These are phyloP conservation scores for Cyathus striatus DNA, from an alignment of 768 basidiomycete species.

Conservation along the genomic window DNA sequence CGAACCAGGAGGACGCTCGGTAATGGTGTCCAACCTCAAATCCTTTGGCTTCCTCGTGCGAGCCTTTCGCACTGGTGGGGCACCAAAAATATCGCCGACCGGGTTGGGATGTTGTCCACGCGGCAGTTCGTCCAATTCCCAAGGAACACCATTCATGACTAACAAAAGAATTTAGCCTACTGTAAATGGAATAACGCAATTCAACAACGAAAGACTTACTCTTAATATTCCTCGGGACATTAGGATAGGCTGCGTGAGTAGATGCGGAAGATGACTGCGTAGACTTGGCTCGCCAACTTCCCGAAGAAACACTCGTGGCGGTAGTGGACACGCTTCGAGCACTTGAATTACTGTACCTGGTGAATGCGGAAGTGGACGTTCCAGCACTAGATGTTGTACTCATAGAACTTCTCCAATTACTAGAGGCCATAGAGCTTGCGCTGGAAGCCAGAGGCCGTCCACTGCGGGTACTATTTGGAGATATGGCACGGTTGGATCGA, in stretches of 20 bases:
- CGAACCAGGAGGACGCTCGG: slow-evolving; percentile 49
- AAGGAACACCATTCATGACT: slow-evolving; percentile 79
- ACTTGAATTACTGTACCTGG: slow-evolving; percentile 75
- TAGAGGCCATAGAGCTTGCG: slow-evolving; percentile 57
- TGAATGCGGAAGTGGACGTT: slow-evolving; percentile 69
- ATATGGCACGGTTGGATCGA: slow-evolving; percentile 38
- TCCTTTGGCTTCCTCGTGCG: slow-evolving; percentile 68
- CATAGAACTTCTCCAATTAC: slow-evolving; percentile 78
- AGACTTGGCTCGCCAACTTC: slow-evolving; percentile 63
- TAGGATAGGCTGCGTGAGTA: slow-evolving; percentile 21
- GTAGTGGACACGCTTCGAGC: slow-evolving; percentile 70
- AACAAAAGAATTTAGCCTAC: slow-evolving; percentile 7
- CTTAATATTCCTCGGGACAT: slow-evolving; percentile 73
- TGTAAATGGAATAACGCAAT: slow-evolving; percentile 5
- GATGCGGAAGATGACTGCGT: slow-evolving; percentile 29
- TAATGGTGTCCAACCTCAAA: slow-evolving; percentile 68
- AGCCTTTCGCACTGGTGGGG: slow-evolving; percentile 56
- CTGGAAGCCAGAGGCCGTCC: slow-evolving; percentile 49
- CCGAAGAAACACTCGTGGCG: slow-evolving; percentile 73
- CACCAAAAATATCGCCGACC: slow-evolving; percentile 57
- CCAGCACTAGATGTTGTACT: slow-evolving; percentile 65
- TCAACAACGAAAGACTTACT: slow-evolving; percentile 40
- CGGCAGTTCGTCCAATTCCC: slow-evolving; percentile 67
- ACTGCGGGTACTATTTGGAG: slow-evolving; percentile 58
- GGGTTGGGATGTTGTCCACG: slow-evolving; percentile 60